A percentile compares a stretch with the other conserved stretches of the same genome.
Evolutionary conservation across 306 rosid genomes (phyloP).

Genomic region (Sesbania bispinosa): DNA sequence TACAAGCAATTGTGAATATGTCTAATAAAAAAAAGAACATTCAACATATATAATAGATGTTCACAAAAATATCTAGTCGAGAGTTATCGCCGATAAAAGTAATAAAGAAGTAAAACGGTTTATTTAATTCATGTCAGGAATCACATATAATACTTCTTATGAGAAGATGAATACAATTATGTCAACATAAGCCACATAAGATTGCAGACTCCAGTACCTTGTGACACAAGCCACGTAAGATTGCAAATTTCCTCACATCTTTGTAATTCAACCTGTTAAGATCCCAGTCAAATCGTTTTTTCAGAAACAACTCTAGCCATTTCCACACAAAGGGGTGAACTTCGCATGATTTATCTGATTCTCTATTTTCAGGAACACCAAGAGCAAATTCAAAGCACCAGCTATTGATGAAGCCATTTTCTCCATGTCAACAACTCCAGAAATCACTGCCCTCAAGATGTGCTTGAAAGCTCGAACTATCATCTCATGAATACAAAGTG

Average conservation of each 20-base stretch:
- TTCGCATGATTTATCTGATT: constrained; percentile 47
- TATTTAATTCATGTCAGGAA: neutral
- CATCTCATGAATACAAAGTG: constrained; percentile 98
- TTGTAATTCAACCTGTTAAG: constrained; percentile 56
- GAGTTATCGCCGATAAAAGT: constrained; percentile 8
- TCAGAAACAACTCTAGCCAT: constrained; percentile 81
- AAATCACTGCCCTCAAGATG: constrained; percentile 83
- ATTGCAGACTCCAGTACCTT: constrained; percentile 52
- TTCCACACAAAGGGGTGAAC: constrained; percentile 73
- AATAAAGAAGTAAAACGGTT: neutral
- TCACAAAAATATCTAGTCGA: neutral
- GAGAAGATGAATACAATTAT: neutral
- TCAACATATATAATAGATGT: neutral
- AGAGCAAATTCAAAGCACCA: constrained; percentile 80
- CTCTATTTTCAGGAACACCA: constrained; percentile 65
- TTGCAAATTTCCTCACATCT: constrained; percentile 85
- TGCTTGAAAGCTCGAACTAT: constrained; percentile 97
- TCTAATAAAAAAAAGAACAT: neutral
- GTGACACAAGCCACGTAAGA: constrained; percentile 92
- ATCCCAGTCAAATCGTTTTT: constrained; percentile 86
- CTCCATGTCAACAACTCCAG: constrained; percentile 61
- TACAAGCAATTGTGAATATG: neutral
- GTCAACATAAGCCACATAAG: neutral
- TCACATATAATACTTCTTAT: neutral
- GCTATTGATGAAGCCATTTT: constrained; percentile 77